phyloP scores from a whole-genome alignment of 2,329 filamentous ascomycete genomes.

The Raffaelea arxii region DNA sequence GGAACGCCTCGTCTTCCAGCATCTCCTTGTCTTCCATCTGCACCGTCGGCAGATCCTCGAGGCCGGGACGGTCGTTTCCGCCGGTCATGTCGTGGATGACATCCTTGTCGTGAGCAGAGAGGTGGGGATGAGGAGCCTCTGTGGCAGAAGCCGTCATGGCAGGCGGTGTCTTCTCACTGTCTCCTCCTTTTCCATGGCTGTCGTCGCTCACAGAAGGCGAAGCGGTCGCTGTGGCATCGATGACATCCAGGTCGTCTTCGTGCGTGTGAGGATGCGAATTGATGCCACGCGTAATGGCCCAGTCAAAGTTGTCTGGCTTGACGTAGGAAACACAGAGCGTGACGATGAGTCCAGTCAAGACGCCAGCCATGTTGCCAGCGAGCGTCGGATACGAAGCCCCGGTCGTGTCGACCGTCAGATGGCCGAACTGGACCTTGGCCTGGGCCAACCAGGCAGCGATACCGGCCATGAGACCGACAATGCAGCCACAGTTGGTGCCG shows the following conservation, averaged over 20 bases:
- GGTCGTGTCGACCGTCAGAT: conserved; percentile 23
- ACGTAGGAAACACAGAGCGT: neutral
- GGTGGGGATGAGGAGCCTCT: too few relatives aligned
- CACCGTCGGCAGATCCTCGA: neutral
- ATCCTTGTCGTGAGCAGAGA: neutral
- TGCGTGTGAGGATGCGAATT: too few relatives aligned
- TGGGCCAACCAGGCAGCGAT: conserved; percentile 26
- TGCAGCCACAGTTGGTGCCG: conserved; percentile 22
- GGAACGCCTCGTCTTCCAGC: neutral
- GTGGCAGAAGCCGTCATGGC: neutral
- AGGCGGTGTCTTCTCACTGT: neutral
- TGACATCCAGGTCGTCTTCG: too few relatives aligned
- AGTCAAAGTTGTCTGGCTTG: neutral
- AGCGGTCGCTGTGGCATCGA: neutral
- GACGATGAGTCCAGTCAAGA: neutral
- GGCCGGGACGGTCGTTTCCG: neutral
- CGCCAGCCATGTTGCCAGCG: neutral
- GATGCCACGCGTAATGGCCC: conserved; percentile 20
- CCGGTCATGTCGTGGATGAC: neutral
- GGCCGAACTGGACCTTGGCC: conserved; percentile 20
- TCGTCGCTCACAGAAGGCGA: neutral
- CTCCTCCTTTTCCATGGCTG: neutral
- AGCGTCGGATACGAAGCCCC: conserved; percentile 12
- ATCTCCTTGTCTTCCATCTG: conserved; percentile 1
- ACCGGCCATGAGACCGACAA: conserved; percentile 21